Evolutionary conservation across 2,329 filamentous ascomycete species (phyloP), one percentile per base, ranked within the genome.

Genomic region (Alternaria metachromatica): DNA sequence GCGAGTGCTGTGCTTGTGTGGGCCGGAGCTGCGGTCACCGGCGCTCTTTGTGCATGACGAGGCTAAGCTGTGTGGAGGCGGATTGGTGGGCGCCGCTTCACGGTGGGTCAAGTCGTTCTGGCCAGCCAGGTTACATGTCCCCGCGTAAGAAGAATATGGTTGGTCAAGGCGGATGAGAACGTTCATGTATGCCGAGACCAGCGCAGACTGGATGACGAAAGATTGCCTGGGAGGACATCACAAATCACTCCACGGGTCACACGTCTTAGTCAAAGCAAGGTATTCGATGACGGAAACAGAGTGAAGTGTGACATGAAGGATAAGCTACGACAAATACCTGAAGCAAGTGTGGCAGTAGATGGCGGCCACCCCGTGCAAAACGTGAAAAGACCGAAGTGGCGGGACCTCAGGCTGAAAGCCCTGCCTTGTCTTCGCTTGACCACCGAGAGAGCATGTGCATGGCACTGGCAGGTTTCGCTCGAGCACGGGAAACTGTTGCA

Each of bases 1-100:
- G 70, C 66, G 62, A 64, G 61, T 63, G 71, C 73, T 79, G 77
- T 78, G 75, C 74, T 73, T 73, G 62, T 72, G 77, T 79, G 76
- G 75, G 75, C 70, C 77, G 68, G 70, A 65, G 68, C 62, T 67
- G 71, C 72, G 72, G 75, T 75, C 66, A 64, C 71, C 67, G 71
- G 69, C 63, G 72, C 64, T 64, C 65, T 68, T 66, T 53, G 53
- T 64, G 63, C 63, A 67, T 67, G 64, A 57, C 56, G 68, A 62
- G 55, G 63, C 63, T 45, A 63, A 64, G 67, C 59, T 63, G 61
- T 53, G 43, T 63, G 59, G 53, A 68, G 58, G 58, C 64, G 72
- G 68, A 74, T 74, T 72, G 72, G 69, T 66, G 68, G 71, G 60
- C 60, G 65, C 50, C 60, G 58, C 61, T 65, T 54, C 55, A 30